Evolutionary conservation across 2,329 filamentous ascomycete species (phyloP), one percentile per base, ranked within the genome.

Genomic region (Colletotrichum incanum): DNA sequence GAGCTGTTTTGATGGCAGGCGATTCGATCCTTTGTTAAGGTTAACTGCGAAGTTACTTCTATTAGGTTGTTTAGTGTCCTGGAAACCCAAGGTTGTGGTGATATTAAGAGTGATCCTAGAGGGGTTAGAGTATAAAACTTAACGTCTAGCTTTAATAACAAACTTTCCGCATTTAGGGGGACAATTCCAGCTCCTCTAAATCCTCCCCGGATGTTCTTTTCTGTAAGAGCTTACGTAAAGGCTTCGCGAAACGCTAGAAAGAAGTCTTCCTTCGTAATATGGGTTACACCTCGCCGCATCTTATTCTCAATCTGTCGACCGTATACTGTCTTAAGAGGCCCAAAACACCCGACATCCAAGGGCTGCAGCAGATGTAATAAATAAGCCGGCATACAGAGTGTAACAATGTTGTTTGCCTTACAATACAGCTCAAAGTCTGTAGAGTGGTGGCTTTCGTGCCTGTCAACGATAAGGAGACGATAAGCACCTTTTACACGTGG

Each of bases 351-450:
- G 16, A 41, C 39, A 16, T 41, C 39, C 16, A 41, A 6, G 39
- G 39, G 39, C 7, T 41, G n/a, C n/a, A n/a, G n/a, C n/a, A n/a
- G n/a, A n/a, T n/a, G n/a, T n/a, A 16, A 45, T 20, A 20, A 45
- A 45, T 45, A 7, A n/a, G 43, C 16, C 18, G 18, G n/a, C 39
- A 62, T 62, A 62, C 34, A 62, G 45, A 62, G 59, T 26, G 43
- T 50, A 37, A 62, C 34, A 37, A 62, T 62, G 16, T 62, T 62
- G 18, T 62, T 62, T 20, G 31, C 59, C 59, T 62, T 62, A 23
- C 28, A 62, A 47, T 62, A 62, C 9, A 50, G 23, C 28, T 50
- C 43, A 34, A 62, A 62, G 23, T 62, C 59, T n/a, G 31, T 50
- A 3, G 43, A 62, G 37, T 37, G 37, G 37, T 37, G 37, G 11